These are phyloP conservation scores for Diaporthe longicolla DNA, from an alignment of 2,329 filamentous ascomycete species.

Conservation along the genomic window DNA sequence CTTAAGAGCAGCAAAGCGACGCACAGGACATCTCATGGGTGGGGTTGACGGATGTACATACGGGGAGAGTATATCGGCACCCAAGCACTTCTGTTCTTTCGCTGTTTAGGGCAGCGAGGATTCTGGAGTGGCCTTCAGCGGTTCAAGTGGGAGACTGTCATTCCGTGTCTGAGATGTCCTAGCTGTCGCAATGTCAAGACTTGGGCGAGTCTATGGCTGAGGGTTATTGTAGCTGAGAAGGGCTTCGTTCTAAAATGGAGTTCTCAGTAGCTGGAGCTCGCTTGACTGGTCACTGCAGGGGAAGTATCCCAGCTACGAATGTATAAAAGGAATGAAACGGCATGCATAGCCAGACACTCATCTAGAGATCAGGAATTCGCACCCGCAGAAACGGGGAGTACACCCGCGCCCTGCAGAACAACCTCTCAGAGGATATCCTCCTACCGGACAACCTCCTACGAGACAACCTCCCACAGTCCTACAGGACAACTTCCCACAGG, in stretches of 20 bases:
- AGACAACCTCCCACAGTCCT: no score
- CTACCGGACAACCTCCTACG: no score
- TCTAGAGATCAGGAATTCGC: no score
- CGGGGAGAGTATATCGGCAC: no score
- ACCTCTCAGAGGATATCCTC: no score
- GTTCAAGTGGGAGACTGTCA: neutral
- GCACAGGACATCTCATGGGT: neutral
- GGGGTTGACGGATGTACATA: neutral
- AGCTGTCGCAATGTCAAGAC: neutral
- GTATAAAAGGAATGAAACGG: neutral
- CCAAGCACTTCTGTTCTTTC: neutral
- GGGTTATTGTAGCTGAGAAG: slow-evolving; percentile 1
- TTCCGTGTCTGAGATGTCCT: neutral
- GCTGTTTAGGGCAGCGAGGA: neutral
- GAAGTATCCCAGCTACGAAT: neutral
- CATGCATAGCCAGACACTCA: neutral
- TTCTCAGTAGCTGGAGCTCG: neutral
- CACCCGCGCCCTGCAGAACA: no score
- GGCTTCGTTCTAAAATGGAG: neutral
- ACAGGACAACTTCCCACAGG: no score
- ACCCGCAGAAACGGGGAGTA: no score
- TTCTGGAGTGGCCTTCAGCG: neutral
- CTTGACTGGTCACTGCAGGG: neutral
- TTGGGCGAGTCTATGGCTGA: neutral
- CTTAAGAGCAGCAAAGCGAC: neutral